Conservation (phyloP, 225 moss, liverwort and hornwort species). For the Pseudisothecium myosuroides region DNA sequence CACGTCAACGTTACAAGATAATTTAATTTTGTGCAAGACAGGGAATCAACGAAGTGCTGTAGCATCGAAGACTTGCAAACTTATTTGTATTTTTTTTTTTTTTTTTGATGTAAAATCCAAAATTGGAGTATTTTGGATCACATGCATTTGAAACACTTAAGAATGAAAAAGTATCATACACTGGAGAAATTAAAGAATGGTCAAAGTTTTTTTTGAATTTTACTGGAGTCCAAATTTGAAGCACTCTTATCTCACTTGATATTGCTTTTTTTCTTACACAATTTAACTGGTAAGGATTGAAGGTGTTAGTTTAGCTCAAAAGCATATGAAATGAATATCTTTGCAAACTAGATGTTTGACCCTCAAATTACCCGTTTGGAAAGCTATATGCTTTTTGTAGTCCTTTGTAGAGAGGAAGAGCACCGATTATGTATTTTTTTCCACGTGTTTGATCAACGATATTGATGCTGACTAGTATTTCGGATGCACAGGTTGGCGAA, state of each 20-base stretch:
- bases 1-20: not conserved
- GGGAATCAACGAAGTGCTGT: not conserved
- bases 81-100: not conserved
- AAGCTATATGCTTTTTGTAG: not conserved
- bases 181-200: not conserved
- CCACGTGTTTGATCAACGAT: not conserved
- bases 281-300: not conserved
- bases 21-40: not conserved
- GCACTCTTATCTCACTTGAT: not conserved
- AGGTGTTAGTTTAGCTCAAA: not conserved
- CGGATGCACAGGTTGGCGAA: conserved; percentile 20
- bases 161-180: not conserved
- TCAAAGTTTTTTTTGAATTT: not conserved
- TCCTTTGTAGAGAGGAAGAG: not conserved
- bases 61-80: not conserved
- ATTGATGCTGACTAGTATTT: not conserved
- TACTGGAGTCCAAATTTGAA: not conserved
- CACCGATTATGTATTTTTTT: not conserved
- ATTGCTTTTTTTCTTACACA: not conserved
- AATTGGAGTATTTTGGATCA: not conserved
- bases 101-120: not conserved
- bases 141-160: not conserved
- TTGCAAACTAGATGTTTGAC: not conserved
- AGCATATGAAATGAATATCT: not conserved
- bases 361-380: not conserved